Evolutionary conservation across 176 grass and related monocot genomes (phyloP), one percentile per base, ranked within the genome.

Genomic region (Puccinellia tenuiflora): DNA sequence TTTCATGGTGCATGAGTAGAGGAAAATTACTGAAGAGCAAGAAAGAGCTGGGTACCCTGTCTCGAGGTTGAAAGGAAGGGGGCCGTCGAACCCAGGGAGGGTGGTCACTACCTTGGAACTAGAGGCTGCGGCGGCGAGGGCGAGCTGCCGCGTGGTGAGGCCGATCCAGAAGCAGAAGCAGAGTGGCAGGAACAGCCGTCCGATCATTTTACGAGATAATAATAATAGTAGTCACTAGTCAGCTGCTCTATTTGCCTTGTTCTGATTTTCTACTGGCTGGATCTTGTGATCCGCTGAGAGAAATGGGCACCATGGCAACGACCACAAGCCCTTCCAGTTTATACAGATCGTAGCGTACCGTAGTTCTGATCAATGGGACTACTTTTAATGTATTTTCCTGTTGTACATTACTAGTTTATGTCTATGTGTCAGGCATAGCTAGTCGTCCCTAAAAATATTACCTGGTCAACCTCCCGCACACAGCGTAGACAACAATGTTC

Each of bases 11-110:
- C 42, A 43, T 13, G 42, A 43, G 42, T 13, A 43, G 9, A 50
- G 9, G 0, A 42, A 86, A 79, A 6, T 45, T 39, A 39, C 21
- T 15, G 25, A 29, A 56, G 24, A 13, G 13, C 0, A 48, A 33
- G 5, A 7, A 43, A 9, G 68, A 9, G 24, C 9, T 50, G 40
- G 61, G 67, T 18, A 81, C 92, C 92, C 92, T 1, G 92, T 94
- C 31, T 91, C 87, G 34, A 94, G 84, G 66, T 72, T 40, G 83
- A 91, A 94, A 1, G 89, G 92, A 28, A 91, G 80, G 29, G 10
- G 38, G 34, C 86, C 89, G 11, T 73, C 43, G 63, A 76, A 94
- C 4, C 92, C 92, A 0, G 92, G 92, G 64, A 94, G 79, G 64
- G 68, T 75, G 38, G 78, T 84, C 79, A 94, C 88, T 31, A 75